These are phyloP conservation scores for Adansonia madagascariensis DNA, from an alignment of 441 rosid species.

Conservation along the genomic window DNA sequence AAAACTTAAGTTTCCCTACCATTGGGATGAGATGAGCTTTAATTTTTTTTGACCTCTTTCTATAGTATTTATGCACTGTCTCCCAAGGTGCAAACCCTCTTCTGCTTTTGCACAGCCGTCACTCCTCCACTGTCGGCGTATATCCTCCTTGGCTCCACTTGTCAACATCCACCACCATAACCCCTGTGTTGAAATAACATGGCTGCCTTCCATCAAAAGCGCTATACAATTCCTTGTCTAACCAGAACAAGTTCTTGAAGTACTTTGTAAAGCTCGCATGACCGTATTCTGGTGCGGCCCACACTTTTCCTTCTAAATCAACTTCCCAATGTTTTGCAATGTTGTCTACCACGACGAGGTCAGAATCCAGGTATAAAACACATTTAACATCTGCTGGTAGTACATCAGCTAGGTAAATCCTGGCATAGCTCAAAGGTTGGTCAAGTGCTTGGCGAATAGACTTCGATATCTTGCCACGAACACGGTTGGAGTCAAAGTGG, in stretches of 20 bases:
- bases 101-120: constrained; percentile 53
- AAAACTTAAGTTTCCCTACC: too few relatives aligned
- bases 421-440: constrained; percentile 57
- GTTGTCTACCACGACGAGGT: constrained; percentile 51
- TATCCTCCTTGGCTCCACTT: constrained; percentile 55
- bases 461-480: constrained; percentile 50
- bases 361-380: constrained; percentile 53
- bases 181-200: constrained; percentile 58
- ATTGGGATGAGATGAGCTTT: too few relatives aligned
- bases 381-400: constrained; percentile 41
- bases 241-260: constrained; percentile 49
- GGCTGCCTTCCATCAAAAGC: constrained; percentile 44
- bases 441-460: constrained; percentile 56
- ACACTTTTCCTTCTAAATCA: constrained; percentile 44
- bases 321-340: constrained; percentile 47
- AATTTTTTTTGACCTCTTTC: too few relatives aligned
- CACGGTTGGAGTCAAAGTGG: constrained; percentile 43
- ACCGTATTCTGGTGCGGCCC: constrained; percentile 57
- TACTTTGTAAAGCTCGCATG: constrained; percentile 53
- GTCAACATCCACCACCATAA: constrained; percentile 54
- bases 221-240: constrained; percentile 27
- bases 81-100: constrained; percentile 49
- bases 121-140: constrained; percentile 49
- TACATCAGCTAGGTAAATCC: constrained; percentile 49
- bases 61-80: too few relatives aligned